Percentiles rank a stretch among this genome's conserved stretches.
Conservation (phyloP, 164 flowering plant species). For the Vitis rupestris region DNA sequence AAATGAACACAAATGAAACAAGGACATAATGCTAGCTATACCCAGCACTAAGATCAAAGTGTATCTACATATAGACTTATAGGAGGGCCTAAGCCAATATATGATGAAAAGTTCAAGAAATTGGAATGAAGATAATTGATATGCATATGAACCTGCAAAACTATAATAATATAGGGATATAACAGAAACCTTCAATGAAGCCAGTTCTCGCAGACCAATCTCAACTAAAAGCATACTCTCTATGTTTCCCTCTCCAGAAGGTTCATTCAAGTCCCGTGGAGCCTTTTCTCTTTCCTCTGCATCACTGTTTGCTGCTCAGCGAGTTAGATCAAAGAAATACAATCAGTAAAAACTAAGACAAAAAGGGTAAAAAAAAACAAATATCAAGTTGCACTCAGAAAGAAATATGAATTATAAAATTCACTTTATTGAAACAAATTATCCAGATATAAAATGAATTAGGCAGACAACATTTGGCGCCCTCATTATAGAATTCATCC, state of each 20-base stretch:
- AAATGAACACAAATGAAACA: neutral
- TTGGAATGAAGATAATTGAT: neutral
- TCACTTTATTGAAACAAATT: too few species aligned
- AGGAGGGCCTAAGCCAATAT: neutral
- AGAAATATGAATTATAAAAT: too few species aligned
- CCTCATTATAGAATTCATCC: too few species aligned
- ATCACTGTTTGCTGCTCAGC: slow-evolving; percentile 37
- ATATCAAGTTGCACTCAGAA: neutral
- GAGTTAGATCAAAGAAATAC: slow-evolving; percentile 1
- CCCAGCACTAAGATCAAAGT: neutral
- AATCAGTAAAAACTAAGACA: slow-evolving; percentile 1
- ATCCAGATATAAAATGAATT: too few species aligned
- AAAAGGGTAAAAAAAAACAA: neutral
- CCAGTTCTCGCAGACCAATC: slow-evolving; percentile 80
- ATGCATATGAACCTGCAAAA: neutral
- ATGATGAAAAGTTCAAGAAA: neutral
- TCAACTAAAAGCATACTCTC: slow-evolving; percentile 94
- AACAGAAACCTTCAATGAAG: slow-evolving; percentile 66
- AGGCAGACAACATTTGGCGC: too few species aligned
- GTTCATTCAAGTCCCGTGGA: slow-evolving; percentile 37
- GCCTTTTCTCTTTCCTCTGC: slow-evolving; percentile 44
- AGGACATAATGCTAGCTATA: neutral
- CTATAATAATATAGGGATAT: slow-evolving; percentile 7
- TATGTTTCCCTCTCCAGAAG: slow-evolving; percentile 59
- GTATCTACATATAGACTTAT: neutral